Conservation (phyloP, 176 grass and related monocot species). For the Oryza meridionalis region DNA sequence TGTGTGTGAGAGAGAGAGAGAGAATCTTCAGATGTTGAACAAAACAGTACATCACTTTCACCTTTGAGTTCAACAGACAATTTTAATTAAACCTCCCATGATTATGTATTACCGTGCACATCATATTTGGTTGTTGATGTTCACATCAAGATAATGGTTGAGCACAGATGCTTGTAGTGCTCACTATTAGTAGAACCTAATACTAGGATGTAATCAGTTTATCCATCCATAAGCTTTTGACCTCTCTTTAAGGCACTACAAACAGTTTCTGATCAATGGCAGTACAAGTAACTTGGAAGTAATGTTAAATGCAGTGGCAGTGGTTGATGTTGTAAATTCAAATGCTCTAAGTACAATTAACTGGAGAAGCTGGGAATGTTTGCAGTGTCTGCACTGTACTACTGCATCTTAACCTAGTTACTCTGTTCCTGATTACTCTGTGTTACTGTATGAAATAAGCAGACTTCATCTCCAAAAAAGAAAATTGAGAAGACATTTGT, state of each 20-base stretch:
- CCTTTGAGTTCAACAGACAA: conserved; percentile 24
- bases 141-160: not conserved
- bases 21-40: conserved; percentile 1
- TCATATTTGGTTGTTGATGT: not conserved
- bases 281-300: not conserved
- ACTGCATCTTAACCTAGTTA: not conserved
- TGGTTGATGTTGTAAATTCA: not conserved
- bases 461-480: not conserved
- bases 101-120: conserved; percentile 33
- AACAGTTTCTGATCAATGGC: not conserved
- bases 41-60: not conserved
- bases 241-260: conserved; percentile 28
- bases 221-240: not conserved
- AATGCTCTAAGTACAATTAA: not conserved
- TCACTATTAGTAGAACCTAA: not conserved
- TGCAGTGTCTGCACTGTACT: not conserved
- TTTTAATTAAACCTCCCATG: not conserved
- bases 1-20: not conserved
- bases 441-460: not conserved
- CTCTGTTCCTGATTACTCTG: not conserved
- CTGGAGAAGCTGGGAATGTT: not conserved
- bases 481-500: not conserved
- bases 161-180: not conserved
- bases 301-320: conserved; percentile 10
- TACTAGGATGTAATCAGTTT: not conserved